phyloP scores from a whole-genome alignment of 2,329 filamentous ascomycete genomes.

The Neofusicoccum parvum region DNA sequence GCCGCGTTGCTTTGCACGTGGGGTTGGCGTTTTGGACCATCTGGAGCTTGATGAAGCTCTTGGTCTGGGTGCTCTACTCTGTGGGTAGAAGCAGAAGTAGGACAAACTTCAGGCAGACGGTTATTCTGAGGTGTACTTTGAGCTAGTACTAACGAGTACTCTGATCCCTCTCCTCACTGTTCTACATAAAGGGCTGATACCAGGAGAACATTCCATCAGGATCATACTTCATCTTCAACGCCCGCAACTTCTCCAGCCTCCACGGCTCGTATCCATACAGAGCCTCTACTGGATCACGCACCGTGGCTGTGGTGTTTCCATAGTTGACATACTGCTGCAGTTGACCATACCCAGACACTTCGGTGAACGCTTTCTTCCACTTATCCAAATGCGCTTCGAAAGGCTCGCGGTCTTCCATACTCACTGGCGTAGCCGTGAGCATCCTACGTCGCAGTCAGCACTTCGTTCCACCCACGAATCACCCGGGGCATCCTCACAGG shows the following conservation, averaged over 20 bases:
- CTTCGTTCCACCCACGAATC: too few relatives aligned
- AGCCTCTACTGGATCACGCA: conserved; percentile 29
- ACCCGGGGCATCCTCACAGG: not conserved
- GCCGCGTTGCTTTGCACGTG: too few relatives aligned
- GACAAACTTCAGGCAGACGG: too few relatives aligned
- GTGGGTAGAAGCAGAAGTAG: too few relatives aligned
- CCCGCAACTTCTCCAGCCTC: conserved; percentile 33
- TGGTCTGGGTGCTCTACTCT: too few relatives aligned
- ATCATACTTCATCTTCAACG: conserved; percentile 39
- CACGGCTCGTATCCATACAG: conserved; percentile 39
- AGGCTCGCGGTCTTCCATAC: not conserved
- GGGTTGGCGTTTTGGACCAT: too few relatives aligned
- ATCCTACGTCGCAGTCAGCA: not conserved
- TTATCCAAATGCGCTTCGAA: conserved; percentile 14
- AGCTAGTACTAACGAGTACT: too few relatives aligned
- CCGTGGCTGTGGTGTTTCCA: conserved; percentile 29
- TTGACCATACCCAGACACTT: conserved; percentile 27
- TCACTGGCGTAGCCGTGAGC: conserved; percentile 4
- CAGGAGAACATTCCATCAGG: conserved; percentile 34
- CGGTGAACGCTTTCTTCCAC: conserved; percentile 27
- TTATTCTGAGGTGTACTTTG: too few relatives aligned
- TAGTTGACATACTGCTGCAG: conserved; percentile 40
- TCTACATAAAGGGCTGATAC: conserved; percentile 30
- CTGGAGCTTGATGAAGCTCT: too few relatives aligned
- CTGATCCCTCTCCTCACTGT: too few relatives aligned